Evolutionary conservation across 495 filamentous ascomycete genomes (phyloP), one percentile per base, ranked within the genome.

Genomic region (Penicillium paxilli): DNA sequence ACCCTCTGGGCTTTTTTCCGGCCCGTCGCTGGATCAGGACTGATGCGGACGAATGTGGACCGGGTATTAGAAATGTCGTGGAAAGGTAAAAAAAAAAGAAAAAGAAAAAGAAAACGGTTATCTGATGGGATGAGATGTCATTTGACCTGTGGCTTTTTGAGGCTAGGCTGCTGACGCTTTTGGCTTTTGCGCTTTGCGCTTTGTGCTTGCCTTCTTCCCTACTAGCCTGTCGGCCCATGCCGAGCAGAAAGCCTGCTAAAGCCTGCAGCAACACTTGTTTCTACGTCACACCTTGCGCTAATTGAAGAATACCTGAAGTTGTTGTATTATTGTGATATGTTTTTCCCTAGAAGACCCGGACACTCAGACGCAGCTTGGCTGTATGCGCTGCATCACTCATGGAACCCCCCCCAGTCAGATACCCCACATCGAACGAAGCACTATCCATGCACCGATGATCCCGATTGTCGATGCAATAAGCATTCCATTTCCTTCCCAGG

Each of bases 401-500:
- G n/a, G n/a, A n/a, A n/a, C n/a, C n/a, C n/a, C n/a, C n/a, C n/a
- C n/a, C 37, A 45, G 26, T 20, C 16, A 42, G 20, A 51, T 24
- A 45, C 51, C 45, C 46, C 66, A 50, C 11, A 77, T 33, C 35
- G 70, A 72, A 51, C 68, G 66, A 58, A 79, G 62, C 32, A 76
- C 65, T 49, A 73, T 57, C 76, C 79, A 81, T 35, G 69, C 77
- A 10, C 78, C 77, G 1, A 78, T 14, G 14, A 74, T 47, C 5
- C 76, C 77, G 17, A 80, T 44, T 14, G 65, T 33, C 16, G 72
- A 62, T 8, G 72, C 78, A 40, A 84, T 52, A 49, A 84, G 35
- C 48, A 82, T 54, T 24, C 70, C 68, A 25, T 75, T 77, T 8
- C 84, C 84, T 64, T 85, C 83, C 80, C 80, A 79, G n/a, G 85